A percentile compares a stretch with the other conserved stretches of the same genome.
These are phyloP conservation scores for Zanthoxylum bungeanum DNA, from an alignment of 345 rosid genomes.

Conservation along the genomic window DNA sequence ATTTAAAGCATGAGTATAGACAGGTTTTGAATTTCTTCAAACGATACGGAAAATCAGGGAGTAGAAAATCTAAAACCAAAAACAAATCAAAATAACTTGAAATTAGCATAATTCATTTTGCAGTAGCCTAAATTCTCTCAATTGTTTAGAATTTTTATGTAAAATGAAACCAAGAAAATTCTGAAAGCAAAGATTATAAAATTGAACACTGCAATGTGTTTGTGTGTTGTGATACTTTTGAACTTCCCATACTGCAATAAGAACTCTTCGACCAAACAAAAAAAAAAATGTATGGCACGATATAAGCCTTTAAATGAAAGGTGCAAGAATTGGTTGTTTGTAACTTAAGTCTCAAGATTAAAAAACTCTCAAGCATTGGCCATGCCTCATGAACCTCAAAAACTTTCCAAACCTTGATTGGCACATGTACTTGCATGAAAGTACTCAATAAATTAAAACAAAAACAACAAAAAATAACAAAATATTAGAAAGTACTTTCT, in stretches of 20 bases:
- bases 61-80: background rate
- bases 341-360: slow-evolving; percentile 1
- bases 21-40: background rate
- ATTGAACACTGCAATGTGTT: too few species aligned
- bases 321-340: background rate
- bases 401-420: background rate
- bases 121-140: background rate
- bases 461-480: background rate
- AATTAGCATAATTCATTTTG: background rate
- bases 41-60: background rate
- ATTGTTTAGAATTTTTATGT: too few species aligned
- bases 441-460: background rate
- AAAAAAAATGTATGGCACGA: background rate
- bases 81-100: background rate
- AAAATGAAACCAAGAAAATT: background rate
- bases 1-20: background rate
- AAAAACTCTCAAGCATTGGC: background rate
- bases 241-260: background rate
- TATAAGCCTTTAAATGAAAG: background rate
- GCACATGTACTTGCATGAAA: background rate
- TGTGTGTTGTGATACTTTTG: background rate
- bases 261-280: background rate
- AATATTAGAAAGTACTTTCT: background rate
- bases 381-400: background rate
- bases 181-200: background rate